Percentiles rank a stretch among this genome's conserved stretches.
These are phyloP conservation scores for Scalesia atractyloides DNA, from an alignment of 129 eudicot species.

Conservation along the genomic window DNA sequence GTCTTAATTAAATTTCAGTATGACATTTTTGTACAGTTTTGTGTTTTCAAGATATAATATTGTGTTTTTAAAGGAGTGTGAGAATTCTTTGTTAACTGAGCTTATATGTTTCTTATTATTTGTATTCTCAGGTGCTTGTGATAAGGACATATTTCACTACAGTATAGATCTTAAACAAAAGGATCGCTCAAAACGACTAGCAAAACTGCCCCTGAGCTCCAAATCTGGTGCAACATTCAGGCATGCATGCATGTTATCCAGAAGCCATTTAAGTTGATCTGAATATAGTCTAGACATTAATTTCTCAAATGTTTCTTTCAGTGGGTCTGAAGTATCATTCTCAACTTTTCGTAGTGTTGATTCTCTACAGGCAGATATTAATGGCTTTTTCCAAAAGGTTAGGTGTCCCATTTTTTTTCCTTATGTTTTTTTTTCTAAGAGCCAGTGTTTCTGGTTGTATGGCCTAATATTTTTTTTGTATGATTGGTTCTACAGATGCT, in stretches of 20 bases:
- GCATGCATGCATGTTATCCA: slow-evolving; percentile 42
- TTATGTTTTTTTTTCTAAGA: slow-evolving; percentile 6
- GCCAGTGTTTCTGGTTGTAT: slow-evolving; percentile 7
- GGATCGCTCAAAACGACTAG: slow-evolving; percentile 42
- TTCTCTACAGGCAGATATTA: slow-evolving; percentile 45
- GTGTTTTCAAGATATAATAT: neutral
- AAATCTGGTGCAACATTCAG: slow-evolving; percentile 87
- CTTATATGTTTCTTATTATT: slow-evolving; percentile 11
- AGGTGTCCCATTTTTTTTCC: slow-evolving; percentile 17
- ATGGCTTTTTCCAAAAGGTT: slow-evolving; percentile 62
- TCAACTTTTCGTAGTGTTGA: slow-evolving; percentile 42
- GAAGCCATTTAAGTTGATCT: slow-evolving; percentile 5
- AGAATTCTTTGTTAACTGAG: slow-evolving; percentile 14
- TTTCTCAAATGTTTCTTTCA: slow-evolving; percentile 34
- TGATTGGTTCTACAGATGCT: slow-evolving; percentile 61
- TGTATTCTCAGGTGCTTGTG: slow-evolving; percentile 53
- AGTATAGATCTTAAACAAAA: slow-evolving; percentile 63
- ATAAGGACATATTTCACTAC: slow-evolving; percentile 58
- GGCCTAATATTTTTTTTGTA: slow-evolving; percentile 21
- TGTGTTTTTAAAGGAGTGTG: neutral
- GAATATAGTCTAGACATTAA: neutral
- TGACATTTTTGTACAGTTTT: too few species aligned
- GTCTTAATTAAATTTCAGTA: too few species aligned
- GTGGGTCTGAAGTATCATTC: slow-evolving; percentile 90
- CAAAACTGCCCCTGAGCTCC: slow-evolving; percentile 50